These are phyloP conservation scores for Neonectria sp. DNA, from an alignment of 2,329 filamentous ascomycete genomes.

Conservation along the genomic window DNA sequence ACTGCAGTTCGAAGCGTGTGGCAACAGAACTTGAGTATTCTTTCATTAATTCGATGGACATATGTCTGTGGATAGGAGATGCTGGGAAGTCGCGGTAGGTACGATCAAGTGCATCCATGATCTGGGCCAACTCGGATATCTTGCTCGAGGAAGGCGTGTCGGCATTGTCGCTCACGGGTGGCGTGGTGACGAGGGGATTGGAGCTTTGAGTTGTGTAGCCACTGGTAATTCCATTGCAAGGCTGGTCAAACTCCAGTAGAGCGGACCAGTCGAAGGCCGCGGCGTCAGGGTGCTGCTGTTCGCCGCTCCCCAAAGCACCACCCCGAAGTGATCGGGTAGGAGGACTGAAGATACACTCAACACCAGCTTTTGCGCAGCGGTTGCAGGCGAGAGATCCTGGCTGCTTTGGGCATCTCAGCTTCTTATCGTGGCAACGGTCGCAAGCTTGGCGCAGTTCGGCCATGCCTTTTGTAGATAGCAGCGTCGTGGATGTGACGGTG, in stretches of 20 bases:
- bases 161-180: slow-evolving; percentile 28
- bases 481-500: neutral
- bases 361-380: slow-evolving; percentile 59
- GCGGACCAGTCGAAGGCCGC: slow-evolving; percentile 43
- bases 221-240: slow-evolving; percentile 6
- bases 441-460: slow-evolving; percentile 54
- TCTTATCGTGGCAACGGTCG: slow-evolving; percentile 64
- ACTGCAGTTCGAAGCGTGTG: slow-evolving; percentile 44
- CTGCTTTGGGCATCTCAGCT: slow-evolving; percentile 61
- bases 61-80: slow-evolving; percentile 27
- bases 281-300: slow-evolving; percentile 23
- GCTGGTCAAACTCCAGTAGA: slow-evolving; percentile 32
- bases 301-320: neutral
- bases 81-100: slow-evolving; percentile 34
- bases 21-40: slow-evolving; percentile 43
- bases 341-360: slow-evolving; percentile 61
- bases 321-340: slow-evolving; percentile 43
- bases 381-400: slow-evolving; percentile 54
- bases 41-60: slow-evolving; percentile 44
- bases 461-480: slow-evolving; percentile 27
- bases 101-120: slow-evolving; percentile 44
- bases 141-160: neutral
- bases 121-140: slow-evolving; percentile 37
- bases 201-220: neutral
- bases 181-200: slow-evolving; percentile 16